Percentiles rank a stretch among this genome's conserved stretches.
phyloP scores from a whole-genome alignment of 768 basidiomycete genomes.

The Aureoboletus auriporus region DNA sequence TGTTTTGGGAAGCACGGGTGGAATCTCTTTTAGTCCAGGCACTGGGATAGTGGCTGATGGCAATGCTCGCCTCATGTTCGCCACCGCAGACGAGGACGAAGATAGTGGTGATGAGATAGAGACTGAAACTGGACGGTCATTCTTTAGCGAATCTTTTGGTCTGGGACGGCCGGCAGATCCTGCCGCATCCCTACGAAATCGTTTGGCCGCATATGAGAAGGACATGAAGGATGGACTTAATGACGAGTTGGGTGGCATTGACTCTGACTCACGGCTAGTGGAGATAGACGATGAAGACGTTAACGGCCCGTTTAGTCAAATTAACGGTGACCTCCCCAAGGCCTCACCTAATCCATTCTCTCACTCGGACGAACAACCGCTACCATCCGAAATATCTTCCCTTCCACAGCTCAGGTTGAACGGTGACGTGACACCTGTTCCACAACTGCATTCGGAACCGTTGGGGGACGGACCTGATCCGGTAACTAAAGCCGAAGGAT shows the following conservation, averaged over 20 bases:
- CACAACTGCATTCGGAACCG: slow-evolving; percentile 49
- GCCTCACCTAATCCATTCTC: slow-evolving; percentile 23
- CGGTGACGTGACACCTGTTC: slow-evolving; percentile 42
- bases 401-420: slow-evolving; percentile 44
- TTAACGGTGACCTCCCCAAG: slow-evolving; percentile 34
- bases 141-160: slow-evolving; percentile 48
- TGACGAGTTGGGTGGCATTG: slow-evolving; percentile 20
- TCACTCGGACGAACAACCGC: slow-evolving; percentile 10
- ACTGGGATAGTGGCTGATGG: slow-evolving; percentile 47
- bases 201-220: slow-evolving; percentile 60
- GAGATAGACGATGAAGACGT: slow-evolving; percentile 34
- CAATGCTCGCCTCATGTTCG: slow-evolving; percentile 56
- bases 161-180: slow-evolving; percentile 46
- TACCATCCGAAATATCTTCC: slow-evolving; percentile 44
- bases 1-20: slow-evolving; percentile 52
- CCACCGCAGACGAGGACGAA: slow-evolving; percentile 54
- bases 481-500: slow-evolving; percentile 57
- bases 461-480: slow-evolving; percentile 52
- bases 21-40: slow-evolving; percentile 63
- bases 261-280: slow-evolving; percentile 21
- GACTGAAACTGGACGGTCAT: slow-evolving; percentile 34
- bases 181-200: slow-evolving; percentile 53
- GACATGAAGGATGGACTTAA: slow-evolving; percentile 37
- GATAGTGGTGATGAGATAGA: slow-evolving; percentile 51
- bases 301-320: slow-evolving; percentile 24